A percentile compares a stretch with the other conserved stretches of the same genome.
phyloP scores from a whole-genome alignment of 495 filamentous ascomycete species.

The Penicillium simplicissimum region DNA sequence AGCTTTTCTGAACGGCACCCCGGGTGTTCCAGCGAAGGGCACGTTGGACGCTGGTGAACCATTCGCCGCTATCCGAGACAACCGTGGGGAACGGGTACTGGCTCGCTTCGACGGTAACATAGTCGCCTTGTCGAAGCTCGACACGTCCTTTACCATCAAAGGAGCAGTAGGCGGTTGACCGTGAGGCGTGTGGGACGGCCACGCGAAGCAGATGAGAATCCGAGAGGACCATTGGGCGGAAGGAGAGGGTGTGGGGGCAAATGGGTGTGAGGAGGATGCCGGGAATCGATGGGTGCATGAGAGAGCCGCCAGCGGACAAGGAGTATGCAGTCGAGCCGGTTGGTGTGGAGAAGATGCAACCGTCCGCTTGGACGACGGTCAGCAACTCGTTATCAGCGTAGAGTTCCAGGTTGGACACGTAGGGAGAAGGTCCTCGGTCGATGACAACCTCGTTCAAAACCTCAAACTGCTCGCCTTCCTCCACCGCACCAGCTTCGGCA shows the following conservation, averaged over 20 bases:
- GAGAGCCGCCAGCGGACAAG: slow-evolving; percentile 89
- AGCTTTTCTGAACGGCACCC: slow-evolving; percentile 82
- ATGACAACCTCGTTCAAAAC: slow-evolving; percentile 98
- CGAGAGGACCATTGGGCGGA: slow-evolving; percentile 98
- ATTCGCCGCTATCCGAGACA: slow-evolving; percentile 72
- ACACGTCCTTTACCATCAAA: slow-evolving; percentile 96
- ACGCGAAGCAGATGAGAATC: slow-evolving; percentile 89
- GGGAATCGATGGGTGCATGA: slow-evolving; percentile 95
- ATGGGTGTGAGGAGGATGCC: slow-evolving; percentile 97
- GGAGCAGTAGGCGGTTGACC: slow-evolving; percentile 89
- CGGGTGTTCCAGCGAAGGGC: slow-evolving; percentile 93
- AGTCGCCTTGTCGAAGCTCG: slow-evolving; percentile 87
- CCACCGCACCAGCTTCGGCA: slow-evolving; percentile 52
- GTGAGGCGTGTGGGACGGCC: slow-evolving; percentile 77
- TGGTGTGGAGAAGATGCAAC: slow-evolving; percentile 94
- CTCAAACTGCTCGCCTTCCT: slow-evolving; percentile 85
- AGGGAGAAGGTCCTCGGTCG: slow-evolving; percentile 93
- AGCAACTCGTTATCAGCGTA: slow-evolving; percentile 92
- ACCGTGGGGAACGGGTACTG: slow-evolving; percentile 97
- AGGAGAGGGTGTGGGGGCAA: slow-evolving; percentile 94
- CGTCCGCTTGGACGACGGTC: slow-evolving; percentile 93
- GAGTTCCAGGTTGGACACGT: slow-evolving; percentile 92
- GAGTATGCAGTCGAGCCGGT: slow-evolving; percentile 96
- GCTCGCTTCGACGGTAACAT: slow-evolving; percentile 89
- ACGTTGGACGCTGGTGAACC: slow-evolving; percentile 90